Percentiles rank a stretch among this genome's conserved stretches.
These are phyloP conservation scores for Paramarasmius palmivorus DNA, from an alignment of 1,284 basidiomycete genomes.

Conservation along the genomic window DNA sequence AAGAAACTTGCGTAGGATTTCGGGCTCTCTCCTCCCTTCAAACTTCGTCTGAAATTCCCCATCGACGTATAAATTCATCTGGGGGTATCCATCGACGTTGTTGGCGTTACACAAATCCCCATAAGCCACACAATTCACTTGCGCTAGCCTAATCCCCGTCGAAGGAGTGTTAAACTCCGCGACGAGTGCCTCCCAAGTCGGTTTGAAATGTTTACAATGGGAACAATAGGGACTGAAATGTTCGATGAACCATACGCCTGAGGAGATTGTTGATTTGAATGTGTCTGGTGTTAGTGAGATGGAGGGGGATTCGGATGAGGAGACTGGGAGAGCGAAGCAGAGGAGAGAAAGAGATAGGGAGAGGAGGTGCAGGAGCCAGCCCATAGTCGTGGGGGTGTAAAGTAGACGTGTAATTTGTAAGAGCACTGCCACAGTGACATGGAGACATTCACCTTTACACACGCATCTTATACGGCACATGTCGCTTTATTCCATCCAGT, in stretches of 20 bases:
- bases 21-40: constrained; percentile 49
- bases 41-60: constrained; percentile 66
- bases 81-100: constrained; percentile 75
- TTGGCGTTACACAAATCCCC: constrained; percentile 83
- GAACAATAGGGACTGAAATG: constrained; percentile 79
- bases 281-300: constrained; percentile 70
- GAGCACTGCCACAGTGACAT: constrained; percentile 7
- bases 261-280: constrained; percentile 56
- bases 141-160: constrained; percentile 71
- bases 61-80: constrained; percentile 74
- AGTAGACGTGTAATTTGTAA: neutral
- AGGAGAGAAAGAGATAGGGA: constrained; percentile 9
- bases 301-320: constrained; percentile 5
- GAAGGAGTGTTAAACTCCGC: constrained; percentile 52
- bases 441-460: constrained; percentile 23
- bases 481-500: constrained; percentile 37
- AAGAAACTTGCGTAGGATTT: constrained; percentile 50
- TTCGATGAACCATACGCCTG: constrained; percentile 80
- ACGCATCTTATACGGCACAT: constrained; percentile 48
- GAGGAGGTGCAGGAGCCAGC: constrained; percentile 17
- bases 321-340: constrained; percentile 12
- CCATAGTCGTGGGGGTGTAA: constrained; percentile 2
- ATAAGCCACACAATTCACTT: constrained; percentile 83
- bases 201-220: constrained; percentile 79
- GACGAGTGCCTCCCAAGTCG: constrained; percentile 81